phyloP scores from a whole-genome alignment of 306 rosid genomes.

The Citrullus mucosospermus region DNA sequence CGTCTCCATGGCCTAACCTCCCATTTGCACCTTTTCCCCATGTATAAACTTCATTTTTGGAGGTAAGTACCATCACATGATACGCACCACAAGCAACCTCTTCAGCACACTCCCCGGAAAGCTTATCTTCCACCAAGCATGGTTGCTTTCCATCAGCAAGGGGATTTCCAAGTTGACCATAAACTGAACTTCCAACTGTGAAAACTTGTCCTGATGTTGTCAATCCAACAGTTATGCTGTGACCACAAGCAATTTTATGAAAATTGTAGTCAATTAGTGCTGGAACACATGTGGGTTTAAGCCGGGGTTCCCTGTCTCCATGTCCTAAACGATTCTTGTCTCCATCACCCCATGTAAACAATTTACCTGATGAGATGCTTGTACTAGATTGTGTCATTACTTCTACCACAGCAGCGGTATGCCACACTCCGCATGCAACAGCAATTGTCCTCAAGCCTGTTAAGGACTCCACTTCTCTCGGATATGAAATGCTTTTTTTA shows the following conservation, averaged over 20 bases:
- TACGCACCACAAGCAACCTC: constrained; percentile 96
- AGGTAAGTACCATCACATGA: constrained; percentile 84
- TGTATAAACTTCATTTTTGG: constrained; percentile 86
- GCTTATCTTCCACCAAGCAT: constrained; percentile 61
- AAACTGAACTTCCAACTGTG: constrained; percentile 89
- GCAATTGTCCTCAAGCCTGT: constrained; percentile 89
- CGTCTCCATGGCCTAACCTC: constrained; percentile 85
- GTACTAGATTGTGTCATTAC: constrained; percentile 79
- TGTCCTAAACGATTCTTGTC: constrained; percentile 98
- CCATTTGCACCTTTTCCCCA: constrained; percentile 99
- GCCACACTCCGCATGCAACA: constrained; percentile 99
- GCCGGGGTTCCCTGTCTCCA: constrained; percentile 83
- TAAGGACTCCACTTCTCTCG: constrained; percentile 94
- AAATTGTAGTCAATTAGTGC: constrained; percentile 74
- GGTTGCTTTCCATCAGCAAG: constrained; percentile 81
- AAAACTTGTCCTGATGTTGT: constrained; percentile 78
- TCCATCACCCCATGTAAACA: constrained; percentile 99
- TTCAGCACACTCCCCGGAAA: constrained; percentile 66
- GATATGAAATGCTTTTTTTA: constrained; percentile 54
- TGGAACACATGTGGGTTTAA: constrained; percentile 88
- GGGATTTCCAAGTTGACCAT: constrained; percentile 83
- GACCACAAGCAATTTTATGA: constrained; percentile 90
- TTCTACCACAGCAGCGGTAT: constrained; percentile 96
- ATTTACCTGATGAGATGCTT: constrained; percentile 81
- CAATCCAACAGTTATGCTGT: constrained; percentile 80